Evolutionary conservation across 148 eudicot species (phyloP), one percentile per base, ranked within the genome.

Genomic region (Spergularia bocconei): DNA sequence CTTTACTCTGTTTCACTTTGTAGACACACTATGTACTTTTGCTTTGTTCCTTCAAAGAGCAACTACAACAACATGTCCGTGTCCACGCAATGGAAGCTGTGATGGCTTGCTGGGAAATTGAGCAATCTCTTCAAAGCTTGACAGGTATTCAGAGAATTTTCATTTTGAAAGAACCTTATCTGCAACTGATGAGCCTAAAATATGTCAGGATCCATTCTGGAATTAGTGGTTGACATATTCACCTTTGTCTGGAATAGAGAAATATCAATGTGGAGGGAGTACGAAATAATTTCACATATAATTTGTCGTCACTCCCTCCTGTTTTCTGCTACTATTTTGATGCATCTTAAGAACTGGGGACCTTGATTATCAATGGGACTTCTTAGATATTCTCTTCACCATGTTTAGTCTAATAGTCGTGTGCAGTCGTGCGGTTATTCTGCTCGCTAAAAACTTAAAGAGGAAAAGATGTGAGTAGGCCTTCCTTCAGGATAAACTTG

Each of bases 61-160:
- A 91, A 82, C 84, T 93, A 59, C 96, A 93, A 71, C 98, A 93
- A 69, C 96, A 93, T 76, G 98, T 93, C 53, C 98, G 98, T 56
- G 96, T 93, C 58, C 98, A 93, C 79, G 98, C 98, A 78, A 93
- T 93, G 98, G 98, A 93, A 82, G 96, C 98, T 48, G 98, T 93
- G 65, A 93, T 93, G 98, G 98, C 98, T 59, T 93, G 98, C 82
- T 93, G 98, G 98, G 98, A 93, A 85, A 87, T 93, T 63, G 98
- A 93, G 68, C 98, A 91, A 79, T 93, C 98, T 70, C 88, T 93
- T 65, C 98, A 93, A 85, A 91, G 96, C 87, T 86, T 93, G 82
- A 93, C 98, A 82, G 98, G 96, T 91, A 62, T 48, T 29, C 73
- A 63, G 13, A 29, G 6, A 16, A 20, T 76, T 36, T 50, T 70